Conservation (phyloP, 371 early-diverging fungal species). For the Mortierella sp. region DNA sequence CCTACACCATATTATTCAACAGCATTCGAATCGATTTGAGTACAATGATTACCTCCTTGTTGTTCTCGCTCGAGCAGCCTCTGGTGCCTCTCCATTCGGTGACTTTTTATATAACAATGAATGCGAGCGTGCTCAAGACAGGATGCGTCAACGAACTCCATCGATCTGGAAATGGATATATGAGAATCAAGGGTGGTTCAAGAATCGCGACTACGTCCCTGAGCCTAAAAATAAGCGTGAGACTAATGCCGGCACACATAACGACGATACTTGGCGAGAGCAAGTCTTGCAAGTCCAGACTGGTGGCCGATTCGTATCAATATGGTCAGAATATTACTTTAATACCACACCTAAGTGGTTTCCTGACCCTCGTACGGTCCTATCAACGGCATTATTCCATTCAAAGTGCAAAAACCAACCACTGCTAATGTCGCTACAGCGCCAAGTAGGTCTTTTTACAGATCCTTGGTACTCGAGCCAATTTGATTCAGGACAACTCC, state of each 20-base stretch:
- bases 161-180: conserved; percentile 59
- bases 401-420: not conserved
- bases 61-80: conserved; percentile 51
- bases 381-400: conserved; percentile 9
- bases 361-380: conserved; percentile 30
- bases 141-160: conserved; percentile 40
- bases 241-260: not conserved
- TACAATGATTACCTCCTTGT: conserved; percentile 59
- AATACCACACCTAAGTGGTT: conserved; percentile 19
- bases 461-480: conserved; percentile 30
- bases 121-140: conserved; percentile 36
- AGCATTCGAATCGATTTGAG: conserved; percentile 56
- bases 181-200: conserved; percentile 46
- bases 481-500: conserved; percentile 21
- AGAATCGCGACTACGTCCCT: conserved; percentile 22
- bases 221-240: not conserved
- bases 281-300: conserved; percentile 37
- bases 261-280: conserved; percentile 15
- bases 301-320: conserved; percentile 37
- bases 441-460: not conserved
- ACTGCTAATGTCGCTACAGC: not conserved
- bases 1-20: conserved; percentile 56
- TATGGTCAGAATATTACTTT: conserved; percentile 54
- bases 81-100: conserved; percentile 57
- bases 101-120: conserved; percentile 60